These are phyloP conservation scores for Papiliotrema terrestris DNA, from an alignment of 1,284 basidiomycete genomes.

Conservation along the genomic window DNA sequence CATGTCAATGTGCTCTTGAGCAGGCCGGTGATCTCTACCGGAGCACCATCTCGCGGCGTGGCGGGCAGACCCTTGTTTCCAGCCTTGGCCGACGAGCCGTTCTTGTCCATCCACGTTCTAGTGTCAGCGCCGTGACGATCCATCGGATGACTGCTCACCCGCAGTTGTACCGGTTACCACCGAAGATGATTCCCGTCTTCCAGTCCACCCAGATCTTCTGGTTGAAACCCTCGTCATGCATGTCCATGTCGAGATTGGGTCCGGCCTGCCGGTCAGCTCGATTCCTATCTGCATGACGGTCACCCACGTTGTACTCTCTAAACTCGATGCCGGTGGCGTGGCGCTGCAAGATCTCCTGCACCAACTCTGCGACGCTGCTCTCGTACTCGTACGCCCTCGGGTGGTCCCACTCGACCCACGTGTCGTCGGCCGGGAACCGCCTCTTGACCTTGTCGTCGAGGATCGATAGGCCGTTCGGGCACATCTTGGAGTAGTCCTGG, in stretches of 20 bases:
- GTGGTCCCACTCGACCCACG: constrained; percentile 91
- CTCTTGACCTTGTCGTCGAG: constrained; percentile 79
- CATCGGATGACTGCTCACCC: constrained; percentile 21
- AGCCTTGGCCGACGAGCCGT: constrained; percentile 85
- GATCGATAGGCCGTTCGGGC: constrained; percentile 77
- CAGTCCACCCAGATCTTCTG: constrained; percentile 93
- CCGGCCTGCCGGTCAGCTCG: constrained; percentile 58
- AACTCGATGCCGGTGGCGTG: constrained; percentile 91
- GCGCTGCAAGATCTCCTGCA: constrained; percentile 93
- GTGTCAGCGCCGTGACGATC: background rate
- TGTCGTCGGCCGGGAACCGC: constrained; percentile 89
- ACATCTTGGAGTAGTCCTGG: constrained; percentile 83
- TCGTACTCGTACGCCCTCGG: constrained; percentile 73
- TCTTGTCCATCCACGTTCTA: constrained; percentile 97
- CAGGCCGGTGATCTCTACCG: constrained; percentile 91
- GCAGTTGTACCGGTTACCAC: constrained; percentile 69
- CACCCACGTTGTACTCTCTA: constrained; percentile 74
- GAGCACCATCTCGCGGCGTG: constrained; percentile 91
- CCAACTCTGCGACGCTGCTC: constrained; percentile 81
- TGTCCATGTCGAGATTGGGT: constrained; percentile 88
- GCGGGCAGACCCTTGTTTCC: constrained; percentile 92
- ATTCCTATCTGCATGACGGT: background rate
- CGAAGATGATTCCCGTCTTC: constrained; percentile 84
- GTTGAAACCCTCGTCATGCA: constrained; percentile 89
- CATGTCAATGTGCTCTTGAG: constrained; percentile 89